A percentile compares a stretch with the other conserved stretches of the same genome.
Conservation (phyloP, 1,139 yeast species). For the Scheffersomyces titani region DNA sequence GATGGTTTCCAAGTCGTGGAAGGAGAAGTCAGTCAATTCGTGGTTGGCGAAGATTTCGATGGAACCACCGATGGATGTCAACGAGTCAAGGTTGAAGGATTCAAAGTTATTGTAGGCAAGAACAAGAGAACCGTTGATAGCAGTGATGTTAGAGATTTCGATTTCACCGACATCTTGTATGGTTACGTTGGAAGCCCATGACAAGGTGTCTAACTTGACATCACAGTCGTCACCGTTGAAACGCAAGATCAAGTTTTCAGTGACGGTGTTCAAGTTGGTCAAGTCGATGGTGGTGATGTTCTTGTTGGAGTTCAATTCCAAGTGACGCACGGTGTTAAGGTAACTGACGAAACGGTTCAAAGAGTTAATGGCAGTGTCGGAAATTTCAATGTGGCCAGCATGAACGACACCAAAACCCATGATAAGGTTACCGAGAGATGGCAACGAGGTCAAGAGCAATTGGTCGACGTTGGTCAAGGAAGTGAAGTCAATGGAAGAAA, state of each 20-base stretch:
- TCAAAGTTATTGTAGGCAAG: constrained; percentile 45
- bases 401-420: constrained; percentile 38
- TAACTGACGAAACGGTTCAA: constrained; percentile 38
- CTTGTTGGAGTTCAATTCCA: constrained; percentile 49
- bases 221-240: constrained; percentile 47
- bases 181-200: constrained; percentile 48
- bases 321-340: constrained; percentile 29
- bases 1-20: constrained; percentile 33
- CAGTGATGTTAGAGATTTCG: constrained; percentile 34
- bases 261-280: constrained; percentile 33
- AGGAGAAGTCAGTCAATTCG: constrained; percentile 32
- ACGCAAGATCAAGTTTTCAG: constrained; percentile 39
- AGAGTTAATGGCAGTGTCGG: constrained; percentile 46
- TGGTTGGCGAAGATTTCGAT: constrained; percentile 47
- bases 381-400: constrained; percentile 35
- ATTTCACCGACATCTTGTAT: constrained; percentile 42
- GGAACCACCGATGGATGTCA: constrained; percentile 41
- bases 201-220: constrained; percentile 37
- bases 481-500: constrained; percentile 40
- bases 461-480: constrained; percentile 30
- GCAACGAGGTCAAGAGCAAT: constrained; percentile 43
- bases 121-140: constrained; percentile 44
- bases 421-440: constrained; percentile 42
- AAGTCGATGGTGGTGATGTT: constrained; percentile 42
- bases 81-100: constrained; percentile 28